Base-by-base conservation (phyloP, 768 basidiomycete genomes). In the Trametes maxima region DNA sequence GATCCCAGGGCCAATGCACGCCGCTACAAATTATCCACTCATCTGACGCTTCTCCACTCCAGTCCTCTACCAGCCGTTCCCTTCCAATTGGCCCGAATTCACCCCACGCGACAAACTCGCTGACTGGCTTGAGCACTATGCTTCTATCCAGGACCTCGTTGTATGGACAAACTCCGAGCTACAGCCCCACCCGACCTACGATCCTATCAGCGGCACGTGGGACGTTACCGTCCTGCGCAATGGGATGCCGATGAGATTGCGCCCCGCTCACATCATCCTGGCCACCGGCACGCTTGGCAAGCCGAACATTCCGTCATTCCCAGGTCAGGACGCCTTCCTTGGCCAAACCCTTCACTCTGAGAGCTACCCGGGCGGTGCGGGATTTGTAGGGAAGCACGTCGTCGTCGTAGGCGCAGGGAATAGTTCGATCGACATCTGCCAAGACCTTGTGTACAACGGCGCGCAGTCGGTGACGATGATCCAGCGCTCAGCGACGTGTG, bases 51-150 rank as follows among this genome's bases (percentile, higher is more conserved):
- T 33, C 28, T 3, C 28, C 8, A 3, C 28, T 33, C 28, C 3
- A 79, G 79, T 80, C 56, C 71, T 78, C 5, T 79, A 79, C 60
- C 73, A 75, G 48, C 64, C 75, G 0, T 79, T 66, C 55, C 78
- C 80, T 0, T 47, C 63, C 14, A 79, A 68, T 33, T 80, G 77
- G 77, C 79, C 80, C 1, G 68, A 68, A 19, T 81, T 70, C 59
- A 77, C 75, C 1, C 76, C 80, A 5, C 72, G 72, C 14, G 76
- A 76, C 56, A 80, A 80, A 61, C 44, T 81, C 8, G 80, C 78
- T 0, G 71, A 77, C 65, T 81, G 78, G 78, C 56, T 82, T 14
- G 78, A 81, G 64, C 70, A 75, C 19, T 81, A 82, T 58, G 76
- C 69, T 1, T 53, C 65, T 5, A 67, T 70, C 5, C 79, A 79